These are phyloP conservation scores for Piedraia hortae DNA, from an alignment of 2,329 filamentous ascomycete genomes.

Conservation along the genomic window DNA sequence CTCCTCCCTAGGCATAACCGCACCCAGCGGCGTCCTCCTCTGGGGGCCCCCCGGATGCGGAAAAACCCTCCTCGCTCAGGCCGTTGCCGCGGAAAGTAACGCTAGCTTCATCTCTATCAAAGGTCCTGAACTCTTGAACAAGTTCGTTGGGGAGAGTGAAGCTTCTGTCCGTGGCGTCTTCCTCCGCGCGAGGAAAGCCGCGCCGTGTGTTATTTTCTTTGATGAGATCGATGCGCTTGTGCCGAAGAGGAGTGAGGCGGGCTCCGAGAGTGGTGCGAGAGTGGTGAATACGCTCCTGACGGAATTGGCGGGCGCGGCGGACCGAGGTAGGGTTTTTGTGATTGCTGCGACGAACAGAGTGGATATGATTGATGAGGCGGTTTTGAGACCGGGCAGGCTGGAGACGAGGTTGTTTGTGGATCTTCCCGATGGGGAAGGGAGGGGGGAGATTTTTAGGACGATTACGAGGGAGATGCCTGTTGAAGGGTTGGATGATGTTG, in stretches of 20 bases:
- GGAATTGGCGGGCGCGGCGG: constrained; percentile 62
- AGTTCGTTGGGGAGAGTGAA: constrained; percentile 91
- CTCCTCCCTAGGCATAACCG: constrained; percentile 45
- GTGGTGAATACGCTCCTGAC: constrained; percentile 90
- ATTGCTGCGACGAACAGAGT: constrained; percentile 87
- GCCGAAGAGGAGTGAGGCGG: constrained; percentile 46
- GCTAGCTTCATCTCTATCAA: constrained; percentile 98
- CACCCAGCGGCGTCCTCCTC: constrained; percentile 66
- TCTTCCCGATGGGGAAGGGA: constrained; percentile 48
- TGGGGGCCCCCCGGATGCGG: constrained; percentile 95
- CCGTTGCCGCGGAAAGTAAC: constrained; percentile 79
- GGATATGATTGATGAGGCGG: constrained; percentile 87
- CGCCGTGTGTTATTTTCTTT: constrained; percentile 91
- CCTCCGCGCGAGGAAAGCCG: constrained; percentile 54
- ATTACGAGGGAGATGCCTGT: constrained; percentile 25
- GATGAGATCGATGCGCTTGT: constrained; percentile 89
- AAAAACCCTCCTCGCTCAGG: constrained; percentile 87
- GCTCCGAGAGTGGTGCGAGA: constrained; percentile 58
- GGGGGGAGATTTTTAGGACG: constrained; percentile 62
- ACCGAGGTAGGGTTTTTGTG: constrained; percentile 62
- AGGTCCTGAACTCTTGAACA: constrained; percentile 85
- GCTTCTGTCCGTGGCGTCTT: constrained; percentile 82
- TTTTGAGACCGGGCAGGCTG: constrained; percentile 72
- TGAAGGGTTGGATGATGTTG: constrained; percentile 21
- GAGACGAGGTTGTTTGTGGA: constrained; percentile 78